Conservation (phyloP, 306 rosid species). For the Rosa chinensis region DNA sequence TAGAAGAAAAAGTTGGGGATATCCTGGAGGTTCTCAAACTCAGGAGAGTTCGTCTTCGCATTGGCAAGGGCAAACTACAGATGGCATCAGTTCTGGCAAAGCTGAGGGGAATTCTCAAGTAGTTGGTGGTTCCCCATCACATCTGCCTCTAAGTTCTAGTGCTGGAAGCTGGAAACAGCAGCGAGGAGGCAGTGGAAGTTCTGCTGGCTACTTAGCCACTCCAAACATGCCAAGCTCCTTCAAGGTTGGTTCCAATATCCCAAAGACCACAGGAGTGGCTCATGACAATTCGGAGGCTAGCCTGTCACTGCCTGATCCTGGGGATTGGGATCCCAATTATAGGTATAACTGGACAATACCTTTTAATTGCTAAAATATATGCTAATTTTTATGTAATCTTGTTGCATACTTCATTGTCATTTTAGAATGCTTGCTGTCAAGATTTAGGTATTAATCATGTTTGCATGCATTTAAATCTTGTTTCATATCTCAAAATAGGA, state of each 20-base stretch:
- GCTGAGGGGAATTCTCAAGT: conserved; percentile 68
- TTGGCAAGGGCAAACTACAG: conserved; percentile 72
- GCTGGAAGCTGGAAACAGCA: conserved; percentile 76
- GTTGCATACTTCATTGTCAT: conserved; percentile 8
- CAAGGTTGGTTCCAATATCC: conserved; percentile 43
- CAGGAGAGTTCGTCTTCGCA: conserved; percentile 73
- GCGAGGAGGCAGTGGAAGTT: conserved; percentile 54
- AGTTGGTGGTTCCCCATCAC: conserved; percentile 66
- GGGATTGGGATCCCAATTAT: conserved; percentile 99
- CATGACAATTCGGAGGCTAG: conserved; percentile 60
- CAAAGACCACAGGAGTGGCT: conserved; percentile 44
- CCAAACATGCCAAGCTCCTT: conserved; percentile 53
- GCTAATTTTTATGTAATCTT: not conserved
- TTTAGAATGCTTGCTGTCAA: conserved; percentile 8
- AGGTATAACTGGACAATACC: conserved; percentile 51
- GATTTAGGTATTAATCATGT: conserved; percentile 20
- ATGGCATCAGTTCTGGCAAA: conserved; percentile 51
- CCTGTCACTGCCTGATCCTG: conserved; percentile 82
- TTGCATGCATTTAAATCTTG: not conserved
- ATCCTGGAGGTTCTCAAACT: conserved; percentile 72
- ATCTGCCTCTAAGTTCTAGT: conserved; percentile 57
- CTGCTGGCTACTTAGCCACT: conserved; percentile 49
- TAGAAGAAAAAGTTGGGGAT: conserved; percentile 87
- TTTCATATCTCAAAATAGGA: not conserved
- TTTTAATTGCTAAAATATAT: conserved; percentile 7